A percentile compares a stretch with the other conserved stretches of the same genome.
phyloP scores from a whole-genome alignment of 768 basidiomycete genomes.

The Lactarius trivialis region DNA sequence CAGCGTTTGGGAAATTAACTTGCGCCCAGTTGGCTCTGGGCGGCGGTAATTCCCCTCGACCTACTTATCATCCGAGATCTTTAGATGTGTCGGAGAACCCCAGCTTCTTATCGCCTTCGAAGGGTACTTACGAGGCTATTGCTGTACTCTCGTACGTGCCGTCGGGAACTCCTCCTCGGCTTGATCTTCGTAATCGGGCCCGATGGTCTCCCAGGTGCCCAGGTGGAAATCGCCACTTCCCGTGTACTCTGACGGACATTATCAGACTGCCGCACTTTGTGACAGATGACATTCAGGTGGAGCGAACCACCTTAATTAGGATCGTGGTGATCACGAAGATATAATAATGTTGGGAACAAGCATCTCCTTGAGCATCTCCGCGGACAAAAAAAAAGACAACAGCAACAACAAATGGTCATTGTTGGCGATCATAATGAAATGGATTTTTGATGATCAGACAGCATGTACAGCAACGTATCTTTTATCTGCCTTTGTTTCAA shows the following conservation, averaged over 20 bases:
- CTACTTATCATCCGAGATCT: constrained; percentile 18
- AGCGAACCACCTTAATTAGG: neutral
- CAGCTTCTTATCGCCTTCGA: constrained; percentile 19
- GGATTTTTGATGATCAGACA: neutral
- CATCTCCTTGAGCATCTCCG: neutral
- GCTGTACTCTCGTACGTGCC: constrained; percentile 14
- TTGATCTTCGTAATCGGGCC: constrained; percentile 11
- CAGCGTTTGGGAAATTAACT: constrained; percentile 7
- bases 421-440: constrained; percentile 1
- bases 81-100: constrained; percentile 19
- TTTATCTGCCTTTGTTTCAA: neutral
- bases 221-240: neutral
- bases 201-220: constrained; percentile 5
- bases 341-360: constrained; percentile 5
- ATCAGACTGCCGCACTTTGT: neutral
- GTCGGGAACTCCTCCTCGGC: neutral
- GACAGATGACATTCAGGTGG: constrained; percentile 6
- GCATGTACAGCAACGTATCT: neutral
- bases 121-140: constrained; percentile 20
- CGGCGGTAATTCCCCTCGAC: constrained; percentile 14
- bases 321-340: constrained; percentile 1
- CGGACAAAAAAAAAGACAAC: constrained; percentile 1
- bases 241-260: neutral
- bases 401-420: neutral
- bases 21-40: neutral